Conservation (phyloP, 75 land plant genomes). For the Gnetum montanum region DNA sequence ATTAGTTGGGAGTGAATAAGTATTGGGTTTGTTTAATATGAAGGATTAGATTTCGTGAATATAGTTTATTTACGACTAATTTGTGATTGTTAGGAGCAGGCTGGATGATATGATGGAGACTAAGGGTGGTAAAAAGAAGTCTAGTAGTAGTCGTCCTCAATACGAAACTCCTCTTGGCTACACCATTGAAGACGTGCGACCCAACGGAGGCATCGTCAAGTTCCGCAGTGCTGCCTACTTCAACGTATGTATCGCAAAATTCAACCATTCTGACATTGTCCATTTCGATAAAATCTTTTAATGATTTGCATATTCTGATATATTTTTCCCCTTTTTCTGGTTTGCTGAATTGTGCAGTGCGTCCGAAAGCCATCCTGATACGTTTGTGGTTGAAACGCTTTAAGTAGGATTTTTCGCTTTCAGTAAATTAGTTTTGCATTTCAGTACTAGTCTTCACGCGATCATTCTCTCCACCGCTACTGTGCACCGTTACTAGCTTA, state of each 20-base stretch:
- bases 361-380: slow-evolving; percentile 80
- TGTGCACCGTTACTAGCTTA: slow-evolving; percentile 4
- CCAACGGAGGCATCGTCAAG: slow-evolving; percentile 73
- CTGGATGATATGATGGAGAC: slow-evolving; percentile 82
- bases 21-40: too few species aligned
- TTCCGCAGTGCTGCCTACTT: slow-evolving; percentile 79
- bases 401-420: slow-evolving; percentile 13
- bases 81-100: slow-evolving; percentile 12
- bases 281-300: not conserved
- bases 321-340: not conserved
- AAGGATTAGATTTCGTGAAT: too few species aligned
- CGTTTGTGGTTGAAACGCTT: not conserved
- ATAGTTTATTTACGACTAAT: not conserved
- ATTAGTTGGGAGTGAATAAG: too few species aligned
- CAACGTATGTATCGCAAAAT: slow-evolving; percentile 35
- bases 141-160: slow-evolving; percentile 32
- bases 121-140: slow-evolving; percentile 59
- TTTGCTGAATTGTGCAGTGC: slow-evolving; percentile 74
- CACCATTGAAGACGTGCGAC: slow-evolving; percentile 75
- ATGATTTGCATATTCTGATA: not conserved
- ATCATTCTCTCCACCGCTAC: not conserved
- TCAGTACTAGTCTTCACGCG: not conserved
- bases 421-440: too few species aligned
- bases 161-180: slow-evolving; percentile 83
- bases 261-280: not conserved